Evolutionary conservation across 148 eudicot genomes (phyloP).

Genomic region (Fagopyrum esculentum): DNA sequence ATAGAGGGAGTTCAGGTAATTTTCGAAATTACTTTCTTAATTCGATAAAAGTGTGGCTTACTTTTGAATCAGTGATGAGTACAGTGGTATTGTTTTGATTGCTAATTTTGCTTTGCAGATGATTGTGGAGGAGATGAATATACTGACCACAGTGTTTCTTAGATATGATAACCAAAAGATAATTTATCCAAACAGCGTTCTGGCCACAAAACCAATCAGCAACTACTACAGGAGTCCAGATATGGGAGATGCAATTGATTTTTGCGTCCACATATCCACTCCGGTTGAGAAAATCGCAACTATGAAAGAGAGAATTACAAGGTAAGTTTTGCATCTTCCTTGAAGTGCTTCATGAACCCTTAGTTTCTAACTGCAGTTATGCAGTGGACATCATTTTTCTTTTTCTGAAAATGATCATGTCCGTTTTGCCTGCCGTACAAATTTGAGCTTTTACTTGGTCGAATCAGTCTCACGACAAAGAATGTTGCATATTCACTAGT

Average conservation of each 20-base stretch:
- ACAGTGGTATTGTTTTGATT: background rate
- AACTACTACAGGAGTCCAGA: constrained; percentile 82
- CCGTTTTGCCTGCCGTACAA: too few species aligned
- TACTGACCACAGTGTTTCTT: constrained; percentile 62
- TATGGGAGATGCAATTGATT: constrained; percentile 71
- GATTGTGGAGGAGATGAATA: constrained; percentile 85
- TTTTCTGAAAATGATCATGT: background rate
- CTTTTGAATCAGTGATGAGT: too few species aligned
- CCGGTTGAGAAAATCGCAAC: constrained; percentile 48
- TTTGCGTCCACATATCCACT: constrained; percentile 59
- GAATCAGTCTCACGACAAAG: too few species aligned
- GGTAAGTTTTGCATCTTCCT: constrained; percentile 22
- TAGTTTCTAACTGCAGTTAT: background rate
- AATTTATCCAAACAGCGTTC: constrained; percentile 62
- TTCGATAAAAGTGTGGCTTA: too few species aligned
- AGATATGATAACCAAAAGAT: constrained; percentile 69
- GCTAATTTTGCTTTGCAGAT: constrained; percentile 27
- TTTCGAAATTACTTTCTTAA: background rate
- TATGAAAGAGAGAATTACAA: constrained; percentile 65
- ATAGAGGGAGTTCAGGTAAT: constrained; percentile 67
- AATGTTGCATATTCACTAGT: too few species aligned
- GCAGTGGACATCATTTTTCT: background rate
- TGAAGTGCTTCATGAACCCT: background rate
- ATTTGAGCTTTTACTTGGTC: too few species aligned
- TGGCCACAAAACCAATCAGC: constrained; percentile 64